Base-by-base conservation (phyloP, 352 stramenopile species). In the Phytophthora aleatoria region DNA sequence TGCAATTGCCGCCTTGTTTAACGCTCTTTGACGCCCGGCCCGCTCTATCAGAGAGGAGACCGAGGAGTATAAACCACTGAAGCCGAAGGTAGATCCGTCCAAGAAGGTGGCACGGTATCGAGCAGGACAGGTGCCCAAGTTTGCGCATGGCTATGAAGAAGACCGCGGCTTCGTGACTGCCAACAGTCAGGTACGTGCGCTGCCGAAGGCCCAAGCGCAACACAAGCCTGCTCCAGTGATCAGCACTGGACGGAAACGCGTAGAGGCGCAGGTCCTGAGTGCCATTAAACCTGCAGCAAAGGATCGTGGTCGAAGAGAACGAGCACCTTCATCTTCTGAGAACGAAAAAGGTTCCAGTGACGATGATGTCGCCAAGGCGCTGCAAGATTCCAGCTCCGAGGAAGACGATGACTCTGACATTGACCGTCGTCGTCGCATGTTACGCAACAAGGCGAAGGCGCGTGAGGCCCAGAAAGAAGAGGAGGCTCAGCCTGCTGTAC, bases 41-140 rank as follows among this genome's bases (percentile, higher is more conserved):
- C 57, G 24, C 35, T 45, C 9, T 10, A 24, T 33, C 44, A 89
- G 78, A 54, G 88, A 96, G 47, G 64, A 76, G 16, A 91, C 86
- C 10, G 83, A 93, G 26, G 65, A 80, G 54, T 93, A 90, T 54
- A 85, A 90, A 50, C 78, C 82, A 31, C 75, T 86, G 51, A 89
- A 95, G 64, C 88, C 88, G 43, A 90, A 91, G 38, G 67, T 96
- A 24, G 88, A 96, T 41, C 72, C 75, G 41, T 91, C 85, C 45
- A 91, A 81, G 39, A 94, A 94, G 64, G 83, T 96, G 44, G 57
- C 74, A n/a, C 85, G 88, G 15, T 94, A 96, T 55, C 85, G 88
- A 39, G 86, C 88, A 27, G 88, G 88, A 7, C 83, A 95, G 44
- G 86, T 95, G 7, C 88, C 88, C 28, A 75, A 84, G 20, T 95